A percentile compares a stretch with the other conserved stretches of the same genome.
Evolutionary conservation across 495 filamentous ascomycete genomes (phyloP).

Genomic region (Lineolata rhizophorae): DNA sequence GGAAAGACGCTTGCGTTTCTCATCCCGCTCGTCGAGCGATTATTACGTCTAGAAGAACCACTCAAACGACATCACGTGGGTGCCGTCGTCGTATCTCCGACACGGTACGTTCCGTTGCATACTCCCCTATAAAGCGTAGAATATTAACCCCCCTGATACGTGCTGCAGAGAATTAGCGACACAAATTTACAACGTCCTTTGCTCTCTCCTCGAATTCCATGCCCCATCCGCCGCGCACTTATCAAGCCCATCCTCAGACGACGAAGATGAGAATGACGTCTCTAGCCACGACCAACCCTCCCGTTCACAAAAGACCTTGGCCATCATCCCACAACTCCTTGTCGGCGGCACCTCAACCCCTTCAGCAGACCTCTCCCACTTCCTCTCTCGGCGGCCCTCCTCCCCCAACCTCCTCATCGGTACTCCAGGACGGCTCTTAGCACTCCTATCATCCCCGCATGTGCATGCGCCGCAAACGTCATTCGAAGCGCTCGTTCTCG

Average conservation of each 20-base stretch:
- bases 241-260: constrained; percentile 19
- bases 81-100: constrained; percentile 79
- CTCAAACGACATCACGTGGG: constrained; percentile 75
- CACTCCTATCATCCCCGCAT: constrained; percentile 73
- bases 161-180: constrained; percentile 53
- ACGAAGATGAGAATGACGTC: constrained; percentile 22
- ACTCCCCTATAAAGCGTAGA: too few species aligned
- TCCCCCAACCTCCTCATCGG: constrained; percentile 74
- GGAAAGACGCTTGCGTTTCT: constrained; percentile 88
- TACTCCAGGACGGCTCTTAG: constrained; percentile 74
- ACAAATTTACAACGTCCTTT: constrained; percentile 72
- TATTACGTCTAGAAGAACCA: constrained; percentile 52
- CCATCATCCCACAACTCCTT: constrained; percentile 66
- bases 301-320: too few species aligned
- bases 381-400: constrained; percentile 49
- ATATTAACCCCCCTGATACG: constrained; percentile 1
- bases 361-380: constrained; percentile 62
- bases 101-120: constrained; percentile 26
- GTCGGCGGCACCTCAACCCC: constrained; percentile 70
- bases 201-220: constrained; percentile 63
- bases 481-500: constrained; percentile 76
- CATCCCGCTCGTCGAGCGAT: constrained; percentile 68
- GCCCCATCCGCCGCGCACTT: constrained; percentile 45
- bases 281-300: constrained; percentile 25
- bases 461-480: constrained; percentile 74